Conservation (phyloP, 306 rosid species). For the Lablab purpureus region DNA sequence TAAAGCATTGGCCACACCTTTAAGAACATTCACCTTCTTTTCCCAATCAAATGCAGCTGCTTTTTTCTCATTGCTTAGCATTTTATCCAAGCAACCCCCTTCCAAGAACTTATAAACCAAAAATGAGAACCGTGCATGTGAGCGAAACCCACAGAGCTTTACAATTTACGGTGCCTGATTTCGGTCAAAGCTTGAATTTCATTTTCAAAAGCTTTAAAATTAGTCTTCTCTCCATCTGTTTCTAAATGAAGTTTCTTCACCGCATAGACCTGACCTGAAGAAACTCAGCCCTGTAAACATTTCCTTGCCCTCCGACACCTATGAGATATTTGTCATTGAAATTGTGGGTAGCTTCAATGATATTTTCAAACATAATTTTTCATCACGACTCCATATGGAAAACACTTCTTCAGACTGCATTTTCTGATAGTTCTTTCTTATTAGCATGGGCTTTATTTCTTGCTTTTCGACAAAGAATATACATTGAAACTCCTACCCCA, state of each 20-base stretch:
- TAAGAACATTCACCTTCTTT: slow-evolving; percentile 34
- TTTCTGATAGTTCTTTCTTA: too few species aligned
- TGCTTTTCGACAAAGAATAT: slow-evolving; percentile 16
- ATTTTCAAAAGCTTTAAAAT: slow-evolving; percentile 25
- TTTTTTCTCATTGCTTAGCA: slow-evolving; percentile 1
- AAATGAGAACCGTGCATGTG: slow-evolving; percentile 44
- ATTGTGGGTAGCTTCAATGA: slow-evolving; percentile 44
- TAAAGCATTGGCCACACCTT: slow-evolving; percentile 47
- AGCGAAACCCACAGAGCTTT: slow-evolving; percentile 40
- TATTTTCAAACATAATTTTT: slow-evolving; percentile 24
- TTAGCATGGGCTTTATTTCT: background rate
- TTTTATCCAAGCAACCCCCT: slow-evolving; percentile 36
- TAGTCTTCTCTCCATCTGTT: slow-evolving; percentile 15
- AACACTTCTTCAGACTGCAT: slow-evolving; percentile 8
- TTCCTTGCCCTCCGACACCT: slow-evolving; percentile 40
- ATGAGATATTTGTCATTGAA: slow-evolving; percentile 37
- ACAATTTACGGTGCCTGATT: slow-evolving; percentile 42
- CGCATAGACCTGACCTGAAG: slow-evolving; percentile 27
- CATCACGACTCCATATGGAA: slow-evolving; percentile 44
- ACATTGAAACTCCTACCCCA: slow-evolving; percentile 20
- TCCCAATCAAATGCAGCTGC: slow-evolving; percentile 40
- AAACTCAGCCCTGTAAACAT: slow-evolving; percentile 40
- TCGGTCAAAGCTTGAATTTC: slow-evolving; percentile 44
- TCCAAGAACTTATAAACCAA: slow-evolving; percentile 43
- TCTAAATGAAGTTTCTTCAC: slow-evolving; percentile 40